Base-by-base conservation (phyloP, 768 basidiomycete genomes). In the Hygrophoropsis aurantiaca region DNA sequence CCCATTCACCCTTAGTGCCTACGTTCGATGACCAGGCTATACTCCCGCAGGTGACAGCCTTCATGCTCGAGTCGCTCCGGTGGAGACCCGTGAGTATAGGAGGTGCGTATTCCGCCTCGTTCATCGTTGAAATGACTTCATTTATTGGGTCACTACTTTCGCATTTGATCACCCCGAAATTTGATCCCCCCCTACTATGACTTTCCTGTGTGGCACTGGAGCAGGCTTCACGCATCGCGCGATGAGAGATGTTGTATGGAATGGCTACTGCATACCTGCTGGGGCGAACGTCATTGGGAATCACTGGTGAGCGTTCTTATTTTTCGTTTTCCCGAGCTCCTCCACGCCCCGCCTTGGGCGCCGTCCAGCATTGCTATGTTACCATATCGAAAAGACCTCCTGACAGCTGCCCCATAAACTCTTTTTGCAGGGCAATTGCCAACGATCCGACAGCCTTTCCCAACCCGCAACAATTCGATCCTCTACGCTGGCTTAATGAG, bases 141-240 rank as follows among this genome's bases (percentile, higher is more conserved):
- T 34, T 34, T 34, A 34, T 10, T 10, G 10, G n/a, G n/a, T 34
- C 10, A 34, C 16, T 10, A 34, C 16, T 41, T 7, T 24, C 3
- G 10, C 10, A 21, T 30, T n/a, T n/a, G n/a, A n/a, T n/a, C n/a
- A n/a, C n/a, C n/a, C n/a, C 11, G 20, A 9, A 21, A 16, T 34
- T 41, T 9, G 35, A n/a, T n/a, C n/a, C n/a, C n/a, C n/a, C n/a
- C n/a, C n/a, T n/a, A n/a, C n/a, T n/a, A n/a, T n/a, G n/a, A 6
- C 13, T 13, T 30, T 30, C 27, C 27, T 13, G 6, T 30, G 7
- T 13, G 27, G 23, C 3, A 9, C 11, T 16, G 64, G 72, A 4
- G 65, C 70, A 59, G 83, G 84, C 1, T 79, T 85, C 44, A 71
- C 79, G 0, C 84, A 87, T 50, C 74, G 76, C 39, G 75, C 83